These are phyloP conservation scores for Psilocybe cyanescens DNA, from an alignment of 768 basidiomycete genomes.

Conservation along the genomic window DNA sequence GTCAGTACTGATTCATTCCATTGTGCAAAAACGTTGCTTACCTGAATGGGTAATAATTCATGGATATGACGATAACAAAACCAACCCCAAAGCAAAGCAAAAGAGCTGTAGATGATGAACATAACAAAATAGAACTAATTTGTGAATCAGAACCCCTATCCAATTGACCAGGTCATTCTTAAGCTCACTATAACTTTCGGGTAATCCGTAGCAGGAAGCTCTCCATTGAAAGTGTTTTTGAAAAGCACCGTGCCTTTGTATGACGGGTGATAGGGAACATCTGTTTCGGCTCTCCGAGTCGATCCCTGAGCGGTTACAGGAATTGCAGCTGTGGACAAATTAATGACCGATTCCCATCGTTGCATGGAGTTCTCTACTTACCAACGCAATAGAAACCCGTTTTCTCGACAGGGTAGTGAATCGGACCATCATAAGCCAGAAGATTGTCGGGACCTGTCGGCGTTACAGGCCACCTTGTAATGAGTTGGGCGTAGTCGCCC, in stretches of 20 bases:
- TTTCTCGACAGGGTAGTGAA: conserved; percentile 81
- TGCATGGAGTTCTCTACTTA: conserved; percentile 38
- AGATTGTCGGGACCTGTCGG: conserved; percentile 53
- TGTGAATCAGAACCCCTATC: conserved; percentile 1
- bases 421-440: conserved; percentile 66
- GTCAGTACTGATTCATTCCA: background rate
- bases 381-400: conserved; percentile 98
- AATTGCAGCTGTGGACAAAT: conserved; percentile 63
- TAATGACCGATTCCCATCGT: background rate
- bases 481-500: conserved; percentile 1
- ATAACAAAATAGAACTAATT: conserved; percentile 85
- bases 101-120: conserved; percentile 74
- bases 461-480: conserved; percentile 27
- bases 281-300: conserved; percentile 44
- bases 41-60: conserved; percentile 90
- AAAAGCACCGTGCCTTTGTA: conserved; percentile 85
- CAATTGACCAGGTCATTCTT: background rate
- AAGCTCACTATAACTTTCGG: conserved; percentile 90
- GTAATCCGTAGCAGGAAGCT: conserved; percentile 91
- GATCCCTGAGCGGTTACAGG: conserved; percentile 80
- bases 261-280: conserved; percentile 69
- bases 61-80: conserved; percentile 80
- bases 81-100: conserved; percentile 81
- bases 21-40: conserved; percentile 30
- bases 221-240: conserved; percentile 85